Evolutionary conservation across 1,284 basidiomycete genomes (phyloP), one percentile per base, ranked within the genome.

Genomic region (Apiotrichum sp.): DNA sequence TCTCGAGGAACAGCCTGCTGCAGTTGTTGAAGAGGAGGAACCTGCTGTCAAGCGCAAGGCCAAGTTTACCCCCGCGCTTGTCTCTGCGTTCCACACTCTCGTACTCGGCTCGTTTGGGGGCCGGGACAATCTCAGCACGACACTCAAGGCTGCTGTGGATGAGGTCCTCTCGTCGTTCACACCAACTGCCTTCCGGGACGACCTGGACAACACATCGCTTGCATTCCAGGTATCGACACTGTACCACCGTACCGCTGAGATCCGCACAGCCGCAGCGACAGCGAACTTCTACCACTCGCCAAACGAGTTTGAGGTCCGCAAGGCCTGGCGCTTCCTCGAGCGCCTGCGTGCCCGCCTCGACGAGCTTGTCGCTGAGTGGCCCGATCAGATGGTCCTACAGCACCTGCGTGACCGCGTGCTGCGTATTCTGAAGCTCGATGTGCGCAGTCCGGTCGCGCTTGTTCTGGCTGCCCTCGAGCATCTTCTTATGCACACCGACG

Each of bases 381-480:
- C 96, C 0, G 96, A 98, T 63, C 96, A 98, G 72, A 92, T 95
- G 86, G 91, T 97, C 5, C 80, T 98, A 35, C 88, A 87, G 53
- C 87, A 97, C 72, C 82, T 99, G 46, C 79, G 81, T 32, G 83
- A 84, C 55, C 87, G 89, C 31, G 93, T 89, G 66, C 81, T 87
- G 39, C 77, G 79, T 6, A 81, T 95, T 50, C 77, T 92, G 42
- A 72, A 78, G 0, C 78, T 95, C 16, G 80, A 83, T 53, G 77
- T 88, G 5, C 78, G 81, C 47, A 86, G 84, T 61, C 86, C 96
- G 0, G 78, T 98, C 5, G 92, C 95, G 6, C 87, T 86, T 69
- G 77, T 95, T 22, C 81, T 99, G 16, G 82, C 89, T 0, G 86
- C 87, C 2, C 72, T 98, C 44, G 96, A 99, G 73, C 87, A 88